Base-by-base conservation (phyloP, 495 filamentous ascomycete genomes). In the Saxophila tyrrhenica region DNA sequence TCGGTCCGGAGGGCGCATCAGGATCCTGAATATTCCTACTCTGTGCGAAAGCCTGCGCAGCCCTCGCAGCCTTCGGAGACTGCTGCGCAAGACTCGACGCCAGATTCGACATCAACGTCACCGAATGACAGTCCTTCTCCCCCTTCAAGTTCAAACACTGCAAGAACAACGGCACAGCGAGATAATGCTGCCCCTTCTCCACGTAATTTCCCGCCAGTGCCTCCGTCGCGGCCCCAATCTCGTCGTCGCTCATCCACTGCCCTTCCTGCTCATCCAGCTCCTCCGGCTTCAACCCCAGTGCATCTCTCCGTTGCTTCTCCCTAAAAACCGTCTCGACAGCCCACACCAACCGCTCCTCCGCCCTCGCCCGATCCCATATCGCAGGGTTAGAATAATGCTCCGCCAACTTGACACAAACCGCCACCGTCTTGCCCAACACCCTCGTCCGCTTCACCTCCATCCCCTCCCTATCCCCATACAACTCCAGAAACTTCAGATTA, bases 131-230 rank as follows among this genome's bases (percentile, higher is more conserved):
- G 29, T 70, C 70, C n/a, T 70, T 73, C 1, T 64, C 62, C 13
- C 74, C 66, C 50, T 77, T 61, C 22, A 91, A 64, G 25, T 80
- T 71, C 39, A 95, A 70, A 1, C 89, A 85, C 58, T 90, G 89
- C 58, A 97, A 75, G 65, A 86, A 94, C 35, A 97, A 72, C n/a
- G 91, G 90, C 24, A 87, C 76, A 16, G 92, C 85, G 8, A 95
- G 80, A 54, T 87, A 85, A 57, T 84, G 77, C 55, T 82, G 77
- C 48, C 82, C 72, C 60, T 79, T 80, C 43, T 71, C 70, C 55
- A 80, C 77, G 69, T 94, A 96, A 57, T 79, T 78, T 24, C 78
- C 71, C 19, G 77, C 91, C 22, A 97, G 75, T 3, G 84, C 85
- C 66, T 89, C 81, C 29, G 94, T 65, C 10, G 86, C 73, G 0